These are phyloP conservation scores for Rachicladosporium sp. DNA, from an alignment of 2,329 filamentous ascomycete genomes.

Conservation along the genomic window DNA sequence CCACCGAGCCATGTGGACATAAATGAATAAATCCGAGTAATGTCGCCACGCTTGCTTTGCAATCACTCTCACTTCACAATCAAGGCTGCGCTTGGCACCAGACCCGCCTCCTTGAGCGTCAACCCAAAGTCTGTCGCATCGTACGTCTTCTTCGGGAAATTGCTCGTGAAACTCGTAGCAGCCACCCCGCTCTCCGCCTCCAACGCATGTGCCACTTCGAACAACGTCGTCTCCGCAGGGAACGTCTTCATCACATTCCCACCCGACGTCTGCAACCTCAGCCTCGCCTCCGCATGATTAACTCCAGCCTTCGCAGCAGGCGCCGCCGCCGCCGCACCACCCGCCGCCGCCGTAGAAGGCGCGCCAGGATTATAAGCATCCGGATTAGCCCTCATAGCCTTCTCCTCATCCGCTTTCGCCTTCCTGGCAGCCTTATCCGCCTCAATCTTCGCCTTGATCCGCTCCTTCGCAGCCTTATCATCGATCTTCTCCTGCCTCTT, in stretches of 20 bases:
- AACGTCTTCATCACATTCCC: constrained; percentile 80
- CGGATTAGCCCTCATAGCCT: constrained; percentile 73
- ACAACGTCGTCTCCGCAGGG: constrained; percentile 78
- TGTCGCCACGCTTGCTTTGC: background rate
- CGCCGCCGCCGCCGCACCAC: constrained; percentile 32
- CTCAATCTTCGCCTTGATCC: constrained; percentile 86
- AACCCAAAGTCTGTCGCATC: constrained; percentile 63
- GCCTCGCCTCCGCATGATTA: constrained; percentile 65
- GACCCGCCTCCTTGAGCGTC: constrained; percentile 81
- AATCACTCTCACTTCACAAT: constrained; percentile 44
- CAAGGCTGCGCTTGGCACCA: constrained; percentile 82
- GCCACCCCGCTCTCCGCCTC: constrained; percentile 56
- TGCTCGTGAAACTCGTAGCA: constrained; percentile 69
- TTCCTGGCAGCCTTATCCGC: constrained; percentile 85
- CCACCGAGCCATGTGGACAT: too few species aligned
- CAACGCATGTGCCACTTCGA: constrained; percentile 74
- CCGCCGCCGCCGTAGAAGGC: constrained; percentile 23
- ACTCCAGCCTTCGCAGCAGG: constrained; percentile 44
- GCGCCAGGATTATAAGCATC: constrained; percentile 38
- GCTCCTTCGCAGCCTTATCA: constrained; percentile 73
- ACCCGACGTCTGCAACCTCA: constrained; percentile 69
- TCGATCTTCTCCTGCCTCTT: constrained; percentile 82
- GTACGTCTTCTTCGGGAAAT: constrained; percentile 77
- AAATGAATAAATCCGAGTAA: too few species aligned
- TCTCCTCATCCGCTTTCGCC: constrained; percentile 72